phyloP scores from a whole-genome alignment of 345 rosid species.

The Eutrema heterophyllum region DNA sequence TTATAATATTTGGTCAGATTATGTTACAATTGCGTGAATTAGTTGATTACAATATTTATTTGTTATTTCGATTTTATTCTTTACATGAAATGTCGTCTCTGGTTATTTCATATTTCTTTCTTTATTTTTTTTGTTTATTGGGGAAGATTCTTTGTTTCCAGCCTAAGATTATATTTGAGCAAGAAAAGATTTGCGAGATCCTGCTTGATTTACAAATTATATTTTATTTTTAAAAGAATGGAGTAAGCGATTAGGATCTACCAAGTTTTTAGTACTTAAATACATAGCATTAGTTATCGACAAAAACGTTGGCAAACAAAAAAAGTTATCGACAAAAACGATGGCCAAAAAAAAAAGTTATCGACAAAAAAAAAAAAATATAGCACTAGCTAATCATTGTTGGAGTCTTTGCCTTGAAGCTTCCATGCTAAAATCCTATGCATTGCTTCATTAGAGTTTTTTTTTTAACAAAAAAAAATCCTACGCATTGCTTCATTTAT shows the following conservation, averaged over 20 bases:
- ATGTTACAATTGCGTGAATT: neutral
- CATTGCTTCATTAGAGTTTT: neutral
- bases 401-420: conserved; percentile 13
- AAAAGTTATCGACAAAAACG: too few relatives aligned
- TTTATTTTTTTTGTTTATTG: neutral
- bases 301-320: too few relatives aligned
- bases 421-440: neutral
- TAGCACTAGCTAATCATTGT: neutral
- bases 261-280: neutral
- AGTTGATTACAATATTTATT: neutral
- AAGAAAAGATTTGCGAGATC: conserved; percentile 15
- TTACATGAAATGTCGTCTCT: neutral
- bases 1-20: neutral
- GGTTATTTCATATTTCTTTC: neutral
- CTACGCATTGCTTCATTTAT: neutral
- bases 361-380: too few relatives aligned
- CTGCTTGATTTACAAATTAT: neutral
- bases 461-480: neutral
- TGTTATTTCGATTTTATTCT: neutral
- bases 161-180: neutral
- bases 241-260: neutral
- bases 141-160: conserved; percentile 14
- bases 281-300: neutral
- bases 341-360: too few relatives aligned
- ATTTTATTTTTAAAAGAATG: neutral